phyloP scores from a whole-genome alignment of 192 early-diverging fungal species.

The Kappamyces sp. region DNA sequence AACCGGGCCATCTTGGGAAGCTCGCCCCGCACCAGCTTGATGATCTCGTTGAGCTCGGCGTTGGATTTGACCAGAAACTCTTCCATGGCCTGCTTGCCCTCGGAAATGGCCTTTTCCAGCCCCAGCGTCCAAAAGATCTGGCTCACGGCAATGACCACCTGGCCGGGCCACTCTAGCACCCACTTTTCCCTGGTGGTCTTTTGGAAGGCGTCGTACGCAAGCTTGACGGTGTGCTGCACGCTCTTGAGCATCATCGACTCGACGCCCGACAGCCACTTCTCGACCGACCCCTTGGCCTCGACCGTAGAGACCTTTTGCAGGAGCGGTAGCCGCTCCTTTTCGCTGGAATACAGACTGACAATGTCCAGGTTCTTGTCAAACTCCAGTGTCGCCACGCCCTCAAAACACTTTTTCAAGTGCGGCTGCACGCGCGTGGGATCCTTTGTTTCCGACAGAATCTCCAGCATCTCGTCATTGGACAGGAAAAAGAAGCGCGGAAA shows the following conservation, averaged over 20 bases:
- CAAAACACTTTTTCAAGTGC: conserved; percentile 63
- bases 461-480: conserved; percentile 65
- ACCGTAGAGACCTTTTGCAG: conserved; percentile 49
- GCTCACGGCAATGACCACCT: conserved; percentile 55
- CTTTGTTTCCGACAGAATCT: conserved; percentile 62
- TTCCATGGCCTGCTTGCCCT: conserved; percentile 48
- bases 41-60: conserved; percentile 49
- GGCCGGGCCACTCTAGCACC: conserved; percentile 63
- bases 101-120: conserved; percentile 44
- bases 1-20: conserved; percentile 54
- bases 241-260: conserved; percentile 55
- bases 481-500: conserved; percentile 63
- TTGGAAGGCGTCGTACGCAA: conserved; percentile 47
- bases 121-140: conserved; percentile 57
- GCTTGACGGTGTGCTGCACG: conserved; percentile 40
- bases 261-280: conserved; percentile 51
- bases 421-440: conserved; percentile 59
- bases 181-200: conserved; percentile 47
- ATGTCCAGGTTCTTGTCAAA: conserved; percentile 57
- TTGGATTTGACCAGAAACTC: conserved; percentile 42
- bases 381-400: conserved; percentile 52
- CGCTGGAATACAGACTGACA: conserved; percentile 44
- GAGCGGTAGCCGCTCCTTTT: conserved; percentile 50
- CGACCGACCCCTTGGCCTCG: conserved; percentile 60
- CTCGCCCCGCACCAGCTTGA: conserved; percentile 53